Evolutionary conservation across 768 basidiomycete genomes (phyloP), one percentile per base, ranked within the genome.

Genomic region (Rhizopogon vinicolor): DNA sequence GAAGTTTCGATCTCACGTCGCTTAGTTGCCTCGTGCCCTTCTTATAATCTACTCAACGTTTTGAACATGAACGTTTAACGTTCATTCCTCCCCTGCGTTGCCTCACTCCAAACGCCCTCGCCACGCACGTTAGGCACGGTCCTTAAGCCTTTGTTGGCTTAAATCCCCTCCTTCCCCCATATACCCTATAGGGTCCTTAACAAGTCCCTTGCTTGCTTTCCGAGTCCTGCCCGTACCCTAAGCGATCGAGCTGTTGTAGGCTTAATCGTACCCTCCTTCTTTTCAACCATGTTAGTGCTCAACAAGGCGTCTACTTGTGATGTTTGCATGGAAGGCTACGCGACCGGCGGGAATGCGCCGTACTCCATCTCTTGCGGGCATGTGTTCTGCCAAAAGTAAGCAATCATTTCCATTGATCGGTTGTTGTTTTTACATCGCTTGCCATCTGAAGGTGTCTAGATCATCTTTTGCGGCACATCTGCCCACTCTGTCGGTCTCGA

Each of bases 351-450:
- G 44, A 84, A 81, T 65, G 75, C 78, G 7, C 87, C 87, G 50
- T 81, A 84, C 63, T 78, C 82, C 48, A 86, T 89, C 62, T 57
- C 75, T 46, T 91, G 89, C 58, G 89, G 89, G 16, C 87, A 90
- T 65, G 80, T 84, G 54, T 88, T 88, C 70, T 90, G 85, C 62
- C 69, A 72, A 58, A 69, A 58, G 74, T 74, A 41, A 62, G 72
- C 41, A 13, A 6, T 44, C 66, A 74, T 75, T 53, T 29, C 25
- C 8, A 35, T 18, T 39, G 35, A 55, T 29, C 13, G 12, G n/a
- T 7, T 40, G n/a, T 42, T 44, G 44, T 35, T 53, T 51, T 56
- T 16, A 35, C 41, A 44, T 60, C 57, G 35, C 51, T 41, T 51
- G 14, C n/a, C 42, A 48, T 41, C 51, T 49, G 9, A 61, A 87